Percentiles rank a stretch among this genome's conserved stretches.
These are phyloP conservation scores for Aureobasidium melanogenum DNA, from an alignment of 2,329 filamentous ascomycete species.

Conservation along the genomic window DNA sequence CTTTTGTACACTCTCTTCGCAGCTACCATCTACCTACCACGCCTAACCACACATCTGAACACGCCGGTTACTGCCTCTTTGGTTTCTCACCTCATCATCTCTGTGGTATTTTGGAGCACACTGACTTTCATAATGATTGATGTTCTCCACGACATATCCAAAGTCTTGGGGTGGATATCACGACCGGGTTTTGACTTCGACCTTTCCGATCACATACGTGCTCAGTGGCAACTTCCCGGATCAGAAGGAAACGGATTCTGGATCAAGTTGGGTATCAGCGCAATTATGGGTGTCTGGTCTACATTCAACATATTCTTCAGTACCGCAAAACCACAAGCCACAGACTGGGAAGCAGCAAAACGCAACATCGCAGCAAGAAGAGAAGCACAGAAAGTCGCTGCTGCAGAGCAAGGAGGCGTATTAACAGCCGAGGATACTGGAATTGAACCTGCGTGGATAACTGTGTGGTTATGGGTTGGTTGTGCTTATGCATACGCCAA, in stretches of 20 bases:
- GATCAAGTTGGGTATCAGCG: neutral
- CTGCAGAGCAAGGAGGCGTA: neutral
- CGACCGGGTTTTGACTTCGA: neutral
- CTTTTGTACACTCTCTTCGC: neutral
- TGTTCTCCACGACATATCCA: neutral
- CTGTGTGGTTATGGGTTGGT: neutral
- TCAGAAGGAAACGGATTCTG: neutral
- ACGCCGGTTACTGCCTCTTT: neutral
- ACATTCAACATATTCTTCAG: neutral
- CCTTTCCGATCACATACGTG: too few species aligned
- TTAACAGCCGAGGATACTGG: neutral
- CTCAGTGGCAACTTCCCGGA: neutral
- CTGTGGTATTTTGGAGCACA: neutral
- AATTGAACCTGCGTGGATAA: neutral
- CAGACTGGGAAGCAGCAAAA: neutral
- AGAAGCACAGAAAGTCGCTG: neutral
- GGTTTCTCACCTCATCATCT: neutral
- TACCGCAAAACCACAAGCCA: neutral
- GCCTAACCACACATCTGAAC: neutral
- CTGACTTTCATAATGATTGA: neutral
- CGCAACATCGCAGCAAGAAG: neutral
- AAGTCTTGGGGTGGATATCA: neutral
- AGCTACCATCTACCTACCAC: neutral
- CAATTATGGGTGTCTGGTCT: too few species aligned
- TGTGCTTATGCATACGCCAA: neutral